Evolutionary conservation across 2,329 filamentous ascomycete species (phyloP).

Genomic region (Fusarium lateritium): DNA sequence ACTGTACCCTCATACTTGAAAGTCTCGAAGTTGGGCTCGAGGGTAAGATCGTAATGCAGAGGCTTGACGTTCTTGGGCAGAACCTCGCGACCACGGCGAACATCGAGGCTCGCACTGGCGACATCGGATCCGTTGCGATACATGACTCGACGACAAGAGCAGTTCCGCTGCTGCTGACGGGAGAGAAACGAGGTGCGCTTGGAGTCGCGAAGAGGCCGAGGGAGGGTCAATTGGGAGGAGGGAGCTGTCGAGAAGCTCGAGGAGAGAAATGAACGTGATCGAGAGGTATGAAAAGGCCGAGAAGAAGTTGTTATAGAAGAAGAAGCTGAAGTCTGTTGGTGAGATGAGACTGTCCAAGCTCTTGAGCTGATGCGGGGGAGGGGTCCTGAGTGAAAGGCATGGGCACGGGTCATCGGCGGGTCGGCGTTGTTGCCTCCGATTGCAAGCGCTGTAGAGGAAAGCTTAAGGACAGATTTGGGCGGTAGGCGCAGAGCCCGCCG

Average conservation of each 20-base stretch:
- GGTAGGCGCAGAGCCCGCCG: slow-evolving; percentile 24
- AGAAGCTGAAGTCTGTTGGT: slow-evolving; percentile 24
- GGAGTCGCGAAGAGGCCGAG: slow-evolving; percentile 8
- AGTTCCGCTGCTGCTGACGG: slow-evolving; percentile 46
- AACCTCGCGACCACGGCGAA: slow-evolving; percentile 75
- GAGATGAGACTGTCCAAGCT: slow-evolving; percentile 36
- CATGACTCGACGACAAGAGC: slow-evolving; percentile 51
- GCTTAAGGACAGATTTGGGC: not conserved
- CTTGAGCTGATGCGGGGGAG: slow-evolving; percentile 46
- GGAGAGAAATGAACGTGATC: slow-evolving; percentile 12
- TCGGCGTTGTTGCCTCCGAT: slow-evolving; percentile 34
- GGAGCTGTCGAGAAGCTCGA: slow-evolving; percentile 17
- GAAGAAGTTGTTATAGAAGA: slow-evolving; percentile 10
- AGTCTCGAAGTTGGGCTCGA: slow-evolving; percentile 91
- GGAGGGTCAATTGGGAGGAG: not conserved
- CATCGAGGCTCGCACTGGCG: slow-evolving; percentile 45
- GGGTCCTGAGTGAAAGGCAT: slow-evolving; percentile 44
- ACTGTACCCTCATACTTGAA: slow-evolving; percentile 91
- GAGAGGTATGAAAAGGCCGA: slow-evolving; percentile 7
- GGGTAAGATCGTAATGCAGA: slow-evolving; percentile 89
- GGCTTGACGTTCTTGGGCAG: slow-evolving; percentile 93
- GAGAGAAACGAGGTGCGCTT: slow-evolving; percentile 24
- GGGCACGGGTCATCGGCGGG: slow-evolving; percentile 42
- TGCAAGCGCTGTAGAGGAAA: slow-evolving; percentile 6
- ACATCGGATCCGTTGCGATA: slow-evolving; percentile 48